Conservation (phyloP, 768 basidiomycete genomes). For the Trametes maxima region DNA sequence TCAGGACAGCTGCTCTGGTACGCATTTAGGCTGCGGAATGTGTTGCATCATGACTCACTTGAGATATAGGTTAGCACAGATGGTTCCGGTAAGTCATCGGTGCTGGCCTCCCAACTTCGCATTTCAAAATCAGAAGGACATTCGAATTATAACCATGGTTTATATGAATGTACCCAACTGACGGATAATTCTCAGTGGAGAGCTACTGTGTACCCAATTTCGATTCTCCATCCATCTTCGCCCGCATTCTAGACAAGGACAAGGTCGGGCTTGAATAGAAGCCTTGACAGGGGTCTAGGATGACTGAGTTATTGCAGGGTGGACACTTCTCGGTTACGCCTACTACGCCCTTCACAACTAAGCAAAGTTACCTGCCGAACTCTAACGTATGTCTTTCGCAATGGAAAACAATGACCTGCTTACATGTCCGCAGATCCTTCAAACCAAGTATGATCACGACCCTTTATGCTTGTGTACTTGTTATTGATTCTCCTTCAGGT, state of each 20-base stretch:
- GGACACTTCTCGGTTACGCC: constrained; percentile 93
- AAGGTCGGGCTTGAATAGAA: constrained; percentile 42
- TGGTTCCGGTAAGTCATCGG: constrained; percentile 63
- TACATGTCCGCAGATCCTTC: constrained; percentile 58
- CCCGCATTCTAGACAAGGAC: constrained; percentile 84
- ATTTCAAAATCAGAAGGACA: no score
- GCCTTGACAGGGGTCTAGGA: background rate
- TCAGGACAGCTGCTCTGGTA: constrained; percentile 78
- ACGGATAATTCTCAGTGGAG: constrained; percentile 57
- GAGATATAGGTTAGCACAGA: constrained; percentile 64
- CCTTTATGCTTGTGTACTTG: background rate
- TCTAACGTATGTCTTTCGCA: constrained; percentile 61
- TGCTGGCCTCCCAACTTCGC: background rate
- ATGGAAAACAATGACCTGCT: constrained; percentile 2
- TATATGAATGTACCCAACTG: background rate
- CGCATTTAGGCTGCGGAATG: constrained; percentile 17
- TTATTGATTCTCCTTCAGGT: constrained; percentile 40
- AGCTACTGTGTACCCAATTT: constrained; percentile 93
- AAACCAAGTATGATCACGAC: constrained; percentile 63
- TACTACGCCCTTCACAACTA: constrained; percentile 64
- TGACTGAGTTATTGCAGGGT: constrained; percentile 46
- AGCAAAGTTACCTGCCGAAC: constrained; percentile 82
- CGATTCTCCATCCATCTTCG: constrained; percentile 91
- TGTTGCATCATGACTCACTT: background rate
- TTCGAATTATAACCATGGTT: background rate